Evolutionary conservation across 2,329 filamentous ascomycete species (phyloP), one percentile per base, ranked within the genome.

Genomic region (Pseudogymnoascus destructans): DNA sequence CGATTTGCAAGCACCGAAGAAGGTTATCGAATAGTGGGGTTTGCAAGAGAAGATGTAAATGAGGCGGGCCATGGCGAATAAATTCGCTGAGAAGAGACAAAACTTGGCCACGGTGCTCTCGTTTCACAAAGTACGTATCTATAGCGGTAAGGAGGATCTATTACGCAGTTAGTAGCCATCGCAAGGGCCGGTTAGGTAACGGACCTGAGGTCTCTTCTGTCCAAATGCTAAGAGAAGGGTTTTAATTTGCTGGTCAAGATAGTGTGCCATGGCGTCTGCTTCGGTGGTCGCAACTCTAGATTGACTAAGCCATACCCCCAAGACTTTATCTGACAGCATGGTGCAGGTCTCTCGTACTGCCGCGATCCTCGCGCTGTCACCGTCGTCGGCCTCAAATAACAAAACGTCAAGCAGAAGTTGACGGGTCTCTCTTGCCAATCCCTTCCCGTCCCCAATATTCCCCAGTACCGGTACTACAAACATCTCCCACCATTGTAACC

Each of bases 61-160:
- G 88, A 3, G 88, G 87, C n/a, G 87, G 86, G 63, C 89, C 85
- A 60, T 82, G 79, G 62, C 85, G 80, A 35, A 93, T 79, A 63
- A 89, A 91, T 46, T 85, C 80, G 66, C 82, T 84, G 13, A 93
- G 74, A 9, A 93, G 76, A 15, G 79, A 79, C 27, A 91, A 71
- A 7, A 81, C 78, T 61, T 81, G 79, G 58, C 82, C 77, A 17
- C 88, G 82, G 60, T 81, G 79, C 17, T 81, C 76, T 61, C 77
- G 81, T 61, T 81, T 80, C 23, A 85, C 73, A 60, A 93, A 78
- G 61, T 84, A 83, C 46, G 75, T 75, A 66, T 91, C 79, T 19
- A 92, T 71, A 1, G 79, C 76, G 10, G 74, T 73, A 66, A 92
- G 80, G 57, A 92, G 80, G 60, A 84, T 78, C 79, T 86, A 62